Conservation (phyloP, 2,329 filamentous ascomycete species). For the Eutypella sp. region DNA sequence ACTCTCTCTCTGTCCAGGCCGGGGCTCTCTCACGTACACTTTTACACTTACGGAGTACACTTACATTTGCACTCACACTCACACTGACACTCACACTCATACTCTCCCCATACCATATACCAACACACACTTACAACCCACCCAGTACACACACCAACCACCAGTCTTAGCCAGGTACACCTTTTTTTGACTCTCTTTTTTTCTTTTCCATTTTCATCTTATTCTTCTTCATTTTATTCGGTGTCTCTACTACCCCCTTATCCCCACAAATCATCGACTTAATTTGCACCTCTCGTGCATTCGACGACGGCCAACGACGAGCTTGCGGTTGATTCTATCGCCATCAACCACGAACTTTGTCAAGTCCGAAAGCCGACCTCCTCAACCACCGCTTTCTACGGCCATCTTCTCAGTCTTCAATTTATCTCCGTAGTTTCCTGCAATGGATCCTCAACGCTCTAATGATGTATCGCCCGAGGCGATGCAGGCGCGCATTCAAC, state of each 20-base stretch:
- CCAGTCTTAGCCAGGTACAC: neutral
- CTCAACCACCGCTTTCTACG: conserved; percentile 1
- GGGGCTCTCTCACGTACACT: too few species aligned
- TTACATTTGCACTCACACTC: neutral
- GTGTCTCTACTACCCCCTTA: neutral
- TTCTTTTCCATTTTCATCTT: neutral
- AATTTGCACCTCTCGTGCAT: neutral
- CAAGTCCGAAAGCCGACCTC: neutral
- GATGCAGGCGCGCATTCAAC: conserved; percentile 91
- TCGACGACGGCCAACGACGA: neutral
- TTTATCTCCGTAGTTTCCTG: conserved; percentile 10
- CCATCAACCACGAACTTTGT: neutral
- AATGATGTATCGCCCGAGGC: conserved; percentile 65
- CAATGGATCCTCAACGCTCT: conserved; percentile 53
- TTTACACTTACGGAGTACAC: too few species aligned
- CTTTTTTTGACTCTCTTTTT: conserved; percentile 3
- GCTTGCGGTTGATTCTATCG: neutral
- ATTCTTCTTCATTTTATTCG: neutral
- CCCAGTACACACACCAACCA: too few species aligned
- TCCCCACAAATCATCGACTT: neutral
- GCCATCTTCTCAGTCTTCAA: neutral
- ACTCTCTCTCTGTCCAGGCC: neutral
- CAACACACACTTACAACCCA: too few species aligned
- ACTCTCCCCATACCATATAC: too few species aligned
- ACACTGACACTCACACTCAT: neutral